Base-by-base conservation (phyloP, 2,329 filamentous ascomycete genomes). In the Metarhizium humberi region DNA sequence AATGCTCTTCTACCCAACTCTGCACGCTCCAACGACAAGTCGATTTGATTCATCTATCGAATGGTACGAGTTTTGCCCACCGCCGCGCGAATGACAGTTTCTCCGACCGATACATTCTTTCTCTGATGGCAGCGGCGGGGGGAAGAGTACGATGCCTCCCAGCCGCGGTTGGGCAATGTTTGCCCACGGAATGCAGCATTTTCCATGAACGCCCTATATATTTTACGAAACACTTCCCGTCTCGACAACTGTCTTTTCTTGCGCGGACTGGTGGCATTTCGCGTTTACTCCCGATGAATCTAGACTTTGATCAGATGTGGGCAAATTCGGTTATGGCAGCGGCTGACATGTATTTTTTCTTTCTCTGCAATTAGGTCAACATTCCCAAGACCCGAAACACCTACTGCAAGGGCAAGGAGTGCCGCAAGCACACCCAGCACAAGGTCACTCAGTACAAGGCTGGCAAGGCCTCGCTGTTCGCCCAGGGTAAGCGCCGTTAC, bases 401-500 rank as follows among this genome's bases (percentile, higher is more conserved):
- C 77, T 96, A 91, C 82, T 95, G 90, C 90, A 95, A 95, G 84
- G 88, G 88, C 82, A 92, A 88, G 83, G 85, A 90, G 73, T 95
- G 91, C 89, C 84, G 82, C 72, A 90, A 91, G 81, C 88, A 92
- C 84, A 90, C 87, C 72, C 86, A 90, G 77, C 88, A 92, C 84
- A 90, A 90, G 81, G 89, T 94, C 73, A 94, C 90, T 68, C 90
- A 95, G 81, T 95, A 96, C 87, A 96, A 95, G 83, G 89, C 90
- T 73, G 90, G 90, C 78, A 95, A 95, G 86, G 91, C 91, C 73
- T 95, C 91, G 72, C 83, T 92, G 66, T 95, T 91, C 82, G 91
- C 91, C 61, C 92, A 99, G 86, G 92, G 92, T 85, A 99, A 97
- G 89, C 90, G 92, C 79, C 92, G 92, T 87, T 97, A 97, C 82